Base-by-base conservation (phyloP, 768 basidiomycete species). In the Russula compacta region DNA sequence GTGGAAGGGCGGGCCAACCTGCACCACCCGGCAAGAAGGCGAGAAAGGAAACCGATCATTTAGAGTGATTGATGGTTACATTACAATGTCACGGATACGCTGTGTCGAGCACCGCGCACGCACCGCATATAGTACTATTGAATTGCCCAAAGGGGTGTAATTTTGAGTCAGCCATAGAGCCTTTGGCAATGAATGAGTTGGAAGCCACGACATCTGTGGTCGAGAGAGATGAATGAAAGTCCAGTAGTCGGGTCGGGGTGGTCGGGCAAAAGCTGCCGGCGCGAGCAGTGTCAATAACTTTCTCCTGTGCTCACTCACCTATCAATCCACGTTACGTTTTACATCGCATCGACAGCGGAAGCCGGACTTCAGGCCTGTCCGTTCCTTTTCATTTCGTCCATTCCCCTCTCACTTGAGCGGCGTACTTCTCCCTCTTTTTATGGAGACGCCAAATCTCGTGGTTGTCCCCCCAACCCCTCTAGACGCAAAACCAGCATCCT, bases 1-100 rank as follows among this genome's bases (percentile, higher is more conserved):
- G 78, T 82, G 0, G 88, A 93, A n/a, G n/a, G n/a, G n/a, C n/a
- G n/a, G n/a, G n/a, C n/a, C n/a, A n/a, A 56, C 92, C 88, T 0
- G 83, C 24, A 29, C 24, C 24, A 3, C 24, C 24, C 24, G 24
- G 24, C 24, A 29, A 29, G 24, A 39, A 83, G 82, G 70, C 92
- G 92, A n/a, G 79, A 79, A 1, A 94, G 95, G 4, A 97, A 97
- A 71, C 69, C 97, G 66, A 64, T 97, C 44, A 77, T 29, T 97
- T 67, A 89, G 87, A 69, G 80, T 91, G 24, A 69, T 68, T 12
- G 60, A 73, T 40, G 59, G 63, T 29, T 29, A 29, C 24, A 29
- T 29, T 29, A 29, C 1, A 3, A 29, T 29, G 24, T 29, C 24
- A 29, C n/a, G n/a, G n/a, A n/a, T n/a, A n/a, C n/a, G n/a, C n/a